Evolutionary conservation across 2,329 filamentous ascomycete genomes (phyloP).

Genomic region (Colletotrichum sidae): DNA sequence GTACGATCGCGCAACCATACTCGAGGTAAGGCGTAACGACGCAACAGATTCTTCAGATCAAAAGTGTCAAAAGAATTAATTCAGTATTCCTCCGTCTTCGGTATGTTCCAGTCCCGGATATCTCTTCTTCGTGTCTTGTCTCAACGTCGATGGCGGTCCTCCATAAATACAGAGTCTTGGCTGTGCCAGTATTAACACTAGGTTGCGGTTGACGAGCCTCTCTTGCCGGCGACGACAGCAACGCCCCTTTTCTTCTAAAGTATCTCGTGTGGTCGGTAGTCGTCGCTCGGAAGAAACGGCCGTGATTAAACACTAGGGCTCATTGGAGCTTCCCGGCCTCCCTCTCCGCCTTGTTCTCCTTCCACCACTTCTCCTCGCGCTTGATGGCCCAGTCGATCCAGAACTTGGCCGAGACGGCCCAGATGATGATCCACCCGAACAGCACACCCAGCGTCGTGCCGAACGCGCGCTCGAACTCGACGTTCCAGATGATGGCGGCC

Average conservation of each 20-base stretch:
- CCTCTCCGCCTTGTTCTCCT: constrained; percentile 32
- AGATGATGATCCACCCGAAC: constrained; percentile 35
- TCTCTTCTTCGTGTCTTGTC: constrained; percentile 8
- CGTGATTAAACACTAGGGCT: constrained; percentile 35
- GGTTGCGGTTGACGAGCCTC: constrained; percentile 15
- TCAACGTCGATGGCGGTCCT: constrained; percentile 12
- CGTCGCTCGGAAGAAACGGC: background rate
- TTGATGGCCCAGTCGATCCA: constrained; percentile 34
- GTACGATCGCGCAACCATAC: too few species aligned
- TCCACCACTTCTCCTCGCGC: constrained; percentile 34
- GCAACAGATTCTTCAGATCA: too few species aligned
- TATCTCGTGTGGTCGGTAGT: background rate
- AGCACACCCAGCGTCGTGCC: constrained; percentile 29
- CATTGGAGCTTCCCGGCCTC: constrained; percentile 33
- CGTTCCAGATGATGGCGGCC: constrained; percentile 33
- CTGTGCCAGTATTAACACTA: constrained; percentile 33
- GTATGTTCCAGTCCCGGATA: constrained; percentile 22
- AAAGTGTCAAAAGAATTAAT: background rate
- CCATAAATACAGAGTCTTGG: constrained; percentile 29
- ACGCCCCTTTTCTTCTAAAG: background rate
- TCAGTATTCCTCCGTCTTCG: constrained; percentile 17
- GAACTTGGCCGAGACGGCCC: constrained; percentile 28
- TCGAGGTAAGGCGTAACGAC: too few species aligned
- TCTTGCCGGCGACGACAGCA: background rate
- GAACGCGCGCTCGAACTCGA: constrained; percentile 34